Conservation (phyloP, 1,139 yeast species). For the Candida gigantensis region DNA sequence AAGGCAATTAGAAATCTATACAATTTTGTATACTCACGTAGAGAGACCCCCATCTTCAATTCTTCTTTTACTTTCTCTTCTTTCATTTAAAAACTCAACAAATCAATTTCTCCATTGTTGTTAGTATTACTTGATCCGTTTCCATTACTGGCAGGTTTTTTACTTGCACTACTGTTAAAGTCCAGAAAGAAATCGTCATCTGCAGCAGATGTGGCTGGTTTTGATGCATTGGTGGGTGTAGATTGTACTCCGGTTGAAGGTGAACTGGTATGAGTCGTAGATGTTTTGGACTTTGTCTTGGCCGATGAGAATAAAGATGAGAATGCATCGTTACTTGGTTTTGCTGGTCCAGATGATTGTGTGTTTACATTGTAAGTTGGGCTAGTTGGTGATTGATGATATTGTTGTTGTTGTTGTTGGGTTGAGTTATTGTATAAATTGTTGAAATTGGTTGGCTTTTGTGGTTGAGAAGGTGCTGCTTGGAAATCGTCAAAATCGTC, state of each 20-base stretch:
- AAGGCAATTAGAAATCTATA: background rate
- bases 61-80: background rate
- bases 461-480: constrained; percentile 59
- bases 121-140: constrained; percentile 14
- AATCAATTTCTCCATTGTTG: constrained; percentile 30
- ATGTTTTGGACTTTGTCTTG: constrained; percentile 41
- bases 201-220: constrained; percentile 1
- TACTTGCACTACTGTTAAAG: background rate
- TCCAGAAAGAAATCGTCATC: constrained; percentile 2
- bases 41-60: background rate
- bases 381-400: constrained; percentile 14
- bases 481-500: constrained; percentile 97
- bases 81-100: constrained; percentile 30
- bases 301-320: constrained; percentile 79
- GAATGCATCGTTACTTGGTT: constrained; percentile 67
- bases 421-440: constrained; percentile 34
- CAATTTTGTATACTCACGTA: no score
- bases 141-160: constrained; percentile 7
- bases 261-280: constrained; percentile 14
- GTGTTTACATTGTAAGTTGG: constrained; percentile 11
- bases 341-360: constrained; percentile 30
- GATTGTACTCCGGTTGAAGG: constrained; percentile 10
- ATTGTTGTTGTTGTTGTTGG: constrained; percentile 19
- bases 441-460: constrained; percentile 34
- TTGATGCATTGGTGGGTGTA: constrained; percentile 1